Percentiles rank a stretch among this genome's conserved stretches.
Conservation (phyloP, 164 flowering plant genomes). For the Akebia trifoliata region DNA sequence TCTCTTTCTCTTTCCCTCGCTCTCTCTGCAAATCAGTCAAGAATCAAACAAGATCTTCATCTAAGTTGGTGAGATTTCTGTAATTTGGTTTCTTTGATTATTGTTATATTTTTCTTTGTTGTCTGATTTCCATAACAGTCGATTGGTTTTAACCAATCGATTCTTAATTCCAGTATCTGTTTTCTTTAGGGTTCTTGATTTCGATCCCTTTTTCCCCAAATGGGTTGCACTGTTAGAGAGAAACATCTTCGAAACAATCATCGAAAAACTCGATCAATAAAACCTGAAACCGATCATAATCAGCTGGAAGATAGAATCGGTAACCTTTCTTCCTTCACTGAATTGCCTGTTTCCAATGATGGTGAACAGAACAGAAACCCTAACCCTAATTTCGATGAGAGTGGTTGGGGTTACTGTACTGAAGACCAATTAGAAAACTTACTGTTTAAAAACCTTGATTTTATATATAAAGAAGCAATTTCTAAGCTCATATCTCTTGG, state of each 20-base stretch:
- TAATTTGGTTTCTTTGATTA: neutral
- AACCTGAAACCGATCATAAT: slow-evolving; percentile 33
- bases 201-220: slow-evolving; percentile 4
- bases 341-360: slow-evolving; percentile 34
- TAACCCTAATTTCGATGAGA: slow-evolving; percentile 40
- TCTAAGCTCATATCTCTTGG: slow-evolving; percentile 57
- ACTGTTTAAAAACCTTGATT: slow-evolving; percentile 58
- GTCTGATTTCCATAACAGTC: neutral
- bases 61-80: neutral
- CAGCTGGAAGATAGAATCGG: slow-evolving; percentile 14
- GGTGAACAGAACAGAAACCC: slow-evolving; percentile 23
- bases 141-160: neutral
- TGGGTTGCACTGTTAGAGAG: slow-evolving; percentile 77
- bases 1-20: neutral
- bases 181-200: slow-evolving; percentile 9
- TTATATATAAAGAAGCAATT: slow-evolving; percentile 64
- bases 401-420: slow-evolving; percentile 83
- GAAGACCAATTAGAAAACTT: slow-evolving; percentile 78
- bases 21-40: neutral
- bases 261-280: slow-evolving; percentile 52
- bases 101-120: neutral
- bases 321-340: slow-evolving; percentile 24
- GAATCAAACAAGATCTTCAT: neutral
- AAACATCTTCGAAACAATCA: slow-evolving; percentile 49
- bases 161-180: slow-evolving; percentile 1